Conservation (phyloP, 2,329 filamentous ascomycete genomes). For the Cytospora piceicola region DNA sequence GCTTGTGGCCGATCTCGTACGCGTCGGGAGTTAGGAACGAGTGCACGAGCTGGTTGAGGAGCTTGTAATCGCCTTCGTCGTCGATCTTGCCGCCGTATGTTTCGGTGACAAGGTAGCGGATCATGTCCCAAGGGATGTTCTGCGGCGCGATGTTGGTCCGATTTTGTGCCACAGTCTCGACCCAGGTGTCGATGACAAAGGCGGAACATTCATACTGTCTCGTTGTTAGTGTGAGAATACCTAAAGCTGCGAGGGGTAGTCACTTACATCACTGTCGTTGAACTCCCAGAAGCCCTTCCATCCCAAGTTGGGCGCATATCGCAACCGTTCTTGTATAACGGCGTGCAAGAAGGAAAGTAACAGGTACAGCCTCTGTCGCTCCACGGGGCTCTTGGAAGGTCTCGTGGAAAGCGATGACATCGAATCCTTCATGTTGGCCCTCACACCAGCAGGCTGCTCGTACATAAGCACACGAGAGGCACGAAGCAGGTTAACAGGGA, state of each 20-base stretch:
- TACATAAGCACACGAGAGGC: slow-evolving; percentile 96
- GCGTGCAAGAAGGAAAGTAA: slow-evolving; percentile 94
- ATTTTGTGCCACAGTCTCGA: slow-evolving; percentile 79
- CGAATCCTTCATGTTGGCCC: slow-evolving; percentile 98
- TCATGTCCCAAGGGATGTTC: slow-evolving; percentile 96
- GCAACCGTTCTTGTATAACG: slow-evolving; percentile 89
- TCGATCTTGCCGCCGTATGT: slow-evolving; percentile 99
- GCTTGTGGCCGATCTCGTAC: slow-evolving; percentile 89
- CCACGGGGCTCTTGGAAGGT: slow-evolving; percentile 80
- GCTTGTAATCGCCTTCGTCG: slow-evolving; percentile 79
- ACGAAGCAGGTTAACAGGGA: slow-evolving; percentile 91
- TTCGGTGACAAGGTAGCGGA: slow-evolving; percentile 86
- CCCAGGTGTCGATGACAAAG: slow-evolving; percentile 94
- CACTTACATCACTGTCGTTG: slow-evolving; percentile 95
- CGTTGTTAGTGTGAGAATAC: slow-evolving; percentile 35
- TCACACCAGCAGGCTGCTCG: slow-evolving; percentile 94
- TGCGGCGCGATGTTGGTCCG: slow-evolving; percentile 91
- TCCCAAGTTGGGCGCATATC: slow-evolving; percentile 89
- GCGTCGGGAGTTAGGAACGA: slow-evolving; percentile 82
- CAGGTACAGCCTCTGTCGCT: slow-evolving; percentile 87
- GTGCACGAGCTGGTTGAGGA: slow-evolving; percentile 73
- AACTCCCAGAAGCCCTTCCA: slow-evolving; percentile 99
- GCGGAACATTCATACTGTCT: slow-evolving; percentile 91
- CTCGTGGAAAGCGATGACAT: slow-evolving; percentile 79
- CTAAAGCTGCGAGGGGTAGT: slow-evolving; percentile 3